Conservation (phyloP, 305 asterid species). For the Nicotiana rustica region DNA sequence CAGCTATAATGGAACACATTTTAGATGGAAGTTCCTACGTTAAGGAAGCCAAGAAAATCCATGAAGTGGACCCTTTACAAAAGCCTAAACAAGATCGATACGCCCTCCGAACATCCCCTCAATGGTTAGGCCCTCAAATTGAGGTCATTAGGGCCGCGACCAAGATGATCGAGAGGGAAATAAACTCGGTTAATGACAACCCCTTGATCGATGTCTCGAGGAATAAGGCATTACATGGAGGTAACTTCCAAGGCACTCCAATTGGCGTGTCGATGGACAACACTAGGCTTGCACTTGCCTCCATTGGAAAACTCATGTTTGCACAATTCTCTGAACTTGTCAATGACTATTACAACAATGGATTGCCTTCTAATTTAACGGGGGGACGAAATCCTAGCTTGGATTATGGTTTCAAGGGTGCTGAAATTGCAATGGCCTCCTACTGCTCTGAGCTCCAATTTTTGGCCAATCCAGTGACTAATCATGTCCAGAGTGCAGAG, state of each 20-base stretch:
- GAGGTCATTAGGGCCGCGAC: slow-evolving; percentile 48
- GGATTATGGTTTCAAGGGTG: slow-evolving; percentile 51
- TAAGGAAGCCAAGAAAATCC: slow-evolving; percentile 42
- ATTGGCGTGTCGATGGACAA: slow-evolving; percentile 52
- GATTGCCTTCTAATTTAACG: slow-evolving; percentile 45
- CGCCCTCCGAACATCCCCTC: slow-evolving; percentile 48
- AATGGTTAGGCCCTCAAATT: slow-evolving; percentile 50
- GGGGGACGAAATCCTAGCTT: slow-evolving; percentile 48
- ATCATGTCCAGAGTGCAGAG: slow-evolving; percentile 50
- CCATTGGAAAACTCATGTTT: slow-evolving; percentile 46
- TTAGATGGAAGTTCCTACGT: slow-evolving; percentile 46
- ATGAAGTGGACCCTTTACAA: slow-evolving; percentile 44
- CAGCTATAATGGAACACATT: slow-evolving; percentile 51
- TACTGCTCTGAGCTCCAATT: slow-evolving; percentile 21
- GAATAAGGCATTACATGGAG: slow-evolving; percentile 47
- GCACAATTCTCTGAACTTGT: slow-evolving; percentile 49
- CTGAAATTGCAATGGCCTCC: slow-evolving; percentile 49
- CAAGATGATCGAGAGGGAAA: slow-evolving; percentile 47
- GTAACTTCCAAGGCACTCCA: slow-evolving; percentile 51
- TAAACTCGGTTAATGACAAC: slow-evolving; percentile 48
- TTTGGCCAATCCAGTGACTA: slow-evolving; percentile 47
- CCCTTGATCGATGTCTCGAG: slow-evolving; percentile 50
- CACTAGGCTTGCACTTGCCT: slow-evolving; percentile 42
- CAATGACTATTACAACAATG: slow-evolving; percentile 46
- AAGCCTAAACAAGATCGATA: slow-evolving; percentile 51